phyloP scores from a whole-genome alignment of 192 early-diverging fungal genomes.

The Backusella westeae region DNA sequence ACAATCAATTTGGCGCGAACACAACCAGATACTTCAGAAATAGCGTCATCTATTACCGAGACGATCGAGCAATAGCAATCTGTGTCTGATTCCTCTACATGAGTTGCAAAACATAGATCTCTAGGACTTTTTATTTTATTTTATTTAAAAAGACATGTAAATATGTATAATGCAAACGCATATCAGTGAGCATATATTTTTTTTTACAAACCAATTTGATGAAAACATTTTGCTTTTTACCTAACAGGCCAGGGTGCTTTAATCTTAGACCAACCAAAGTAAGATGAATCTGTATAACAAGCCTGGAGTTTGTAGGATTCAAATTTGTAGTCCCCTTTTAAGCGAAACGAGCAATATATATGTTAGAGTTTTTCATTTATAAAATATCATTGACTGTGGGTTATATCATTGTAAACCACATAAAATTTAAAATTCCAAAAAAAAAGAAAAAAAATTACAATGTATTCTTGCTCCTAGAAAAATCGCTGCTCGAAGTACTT shows the following conservation, averaged over 20 bases:
- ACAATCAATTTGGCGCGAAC: constrained; percentile 46
- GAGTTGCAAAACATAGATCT: constrained; percentile 40
- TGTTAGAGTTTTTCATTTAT: background rate
- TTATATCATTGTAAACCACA: background rate
- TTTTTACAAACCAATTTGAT: background rate
- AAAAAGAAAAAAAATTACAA: constrained; percentile 32
- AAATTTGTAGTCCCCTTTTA: constrained; percentile 35
- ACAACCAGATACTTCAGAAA: constrained; percentile 45
- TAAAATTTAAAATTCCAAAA: background rate
- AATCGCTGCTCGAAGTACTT: constrained; percentile 42
- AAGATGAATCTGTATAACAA: constrained; percentile 19
- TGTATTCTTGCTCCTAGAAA: constrained; percentile 43
- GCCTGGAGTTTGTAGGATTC: constrained; percentile 25
- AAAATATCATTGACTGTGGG: background rate
- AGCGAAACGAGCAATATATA: too few relatives aligned
- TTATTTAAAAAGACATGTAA: background rate
- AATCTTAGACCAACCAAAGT: constrained; percentile 27
- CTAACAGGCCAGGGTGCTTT: constrained; percentile 36
- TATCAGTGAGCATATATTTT: background rate
- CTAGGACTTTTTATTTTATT: constrained; percentile 30
- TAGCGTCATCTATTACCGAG: constrained; percentile 44
- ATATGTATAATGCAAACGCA: background rate
- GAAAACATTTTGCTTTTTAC: constrained; percentile 6
- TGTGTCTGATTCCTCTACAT: constrained; percentile 22
- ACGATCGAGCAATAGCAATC: constrained; percentile 36